phyloP scores from a whole-genome alignment of 495 filamentous ascomycete species.

The Sordaria brevicollis region DNA sequence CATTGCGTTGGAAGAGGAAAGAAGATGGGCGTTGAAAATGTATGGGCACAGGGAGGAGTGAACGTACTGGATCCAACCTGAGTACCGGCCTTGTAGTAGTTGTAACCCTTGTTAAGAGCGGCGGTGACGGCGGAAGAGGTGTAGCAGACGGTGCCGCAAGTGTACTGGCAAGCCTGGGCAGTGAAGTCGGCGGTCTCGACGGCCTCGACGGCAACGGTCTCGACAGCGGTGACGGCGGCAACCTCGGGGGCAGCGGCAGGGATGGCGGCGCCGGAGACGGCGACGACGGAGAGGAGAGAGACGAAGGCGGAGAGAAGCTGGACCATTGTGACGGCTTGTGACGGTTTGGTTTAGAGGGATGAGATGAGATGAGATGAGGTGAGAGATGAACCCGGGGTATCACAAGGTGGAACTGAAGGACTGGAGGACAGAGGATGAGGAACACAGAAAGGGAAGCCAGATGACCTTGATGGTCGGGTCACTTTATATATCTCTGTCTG shows the following conservation, averaged over 20 bases:
- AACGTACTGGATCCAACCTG: constrained; percentile 28
- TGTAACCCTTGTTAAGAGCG: constrained; percentile 41
- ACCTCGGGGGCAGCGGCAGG: constrained; percentile 23
- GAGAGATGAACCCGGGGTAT: not conserved
- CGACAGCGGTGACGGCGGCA: not conserved
- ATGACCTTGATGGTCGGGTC: not conserved
- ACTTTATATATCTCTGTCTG: too few species aligned
- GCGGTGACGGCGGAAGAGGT: constrained; percentile 30
- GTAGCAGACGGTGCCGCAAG: constrained; percentile 31
- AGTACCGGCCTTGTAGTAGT: constrained; percentile 33
- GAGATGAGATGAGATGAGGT: not conserved
- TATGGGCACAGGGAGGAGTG: not conserved
- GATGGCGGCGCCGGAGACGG: constrained; percentile 17
- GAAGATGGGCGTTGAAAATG: not conserved
- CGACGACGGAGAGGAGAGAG: constrained; percentile 16
- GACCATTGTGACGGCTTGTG: not conserved
- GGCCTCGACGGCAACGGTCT: not conserved
- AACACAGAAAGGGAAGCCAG: not conserved
- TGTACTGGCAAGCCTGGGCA: constrained; percentile 23
- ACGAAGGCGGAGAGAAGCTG: not conserved
- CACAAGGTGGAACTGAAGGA: not conserved
- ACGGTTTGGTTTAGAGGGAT: not conserved
- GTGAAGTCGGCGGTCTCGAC: constrained; percentile 15
- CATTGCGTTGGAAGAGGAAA: not conserved
- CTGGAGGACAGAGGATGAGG: not conserved